Evolutionary conservation across 345 rosid species (phyloP), one percentile per base, ranked within the genome.

Genomic region (Salix viminalis): DNA sequence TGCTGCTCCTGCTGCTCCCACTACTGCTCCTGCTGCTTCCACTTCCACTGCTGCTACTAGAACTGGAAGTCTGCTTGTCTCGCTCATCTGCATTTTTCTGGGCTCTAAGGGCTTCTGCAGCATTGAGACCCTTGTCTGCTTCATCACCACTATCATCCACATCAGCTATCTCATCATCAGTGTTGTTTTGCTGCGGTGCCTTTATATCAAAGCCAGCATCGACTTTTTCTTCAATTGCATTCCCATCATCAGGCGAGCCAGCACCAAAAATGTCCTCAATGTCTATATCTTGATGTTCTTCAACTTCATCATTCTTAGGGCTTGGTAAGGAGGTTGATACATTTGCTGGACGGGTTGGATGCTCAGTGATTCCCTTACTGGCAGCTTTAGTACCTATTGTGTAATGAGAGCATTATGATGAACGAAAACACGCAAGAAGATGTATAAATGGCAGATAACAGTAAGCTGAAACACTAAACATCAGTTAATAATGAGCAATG

Each of bases 31-130:
- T 86, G 0, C 92, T 89, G 73, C 93, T 89, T 48, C 92, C 89
- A 10, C 91, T 90, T 7, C 87, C 90, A 77, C 97, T 91, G 81
- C 96, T 89, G 62, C 98, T 90, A 77, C 92, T 84, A 5, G 94
- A 89, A 73, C 92, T 87, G 19, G 85, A 90, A 30, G 80, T 71
- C 48, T 71, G 73, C 70, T 82, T 39, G 15, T 82, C 84, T 69
- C 79, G 77, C 72, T 67, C 88, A 39, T 83, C 87, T 9, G 85
- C 89, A 83, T 90, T 89, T 75, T 91, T 93, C 87, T 92, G 97
- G 14, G 96, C 96, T 86, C 91, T 86, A 5, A 92, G 93, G 26
- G 96, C 96, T 86, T 94, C 97, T n/a, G 98, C 97, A 16, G 97
- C 97, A 82, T 91, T 94, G 2, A 86, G 89, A 28, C 97, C 95